These are phyloP conservation scores for Claviceps citrina DNA, from an alignment of 2,329 filamentous ascomycete species.

Conservation along the genomic window DNA sequence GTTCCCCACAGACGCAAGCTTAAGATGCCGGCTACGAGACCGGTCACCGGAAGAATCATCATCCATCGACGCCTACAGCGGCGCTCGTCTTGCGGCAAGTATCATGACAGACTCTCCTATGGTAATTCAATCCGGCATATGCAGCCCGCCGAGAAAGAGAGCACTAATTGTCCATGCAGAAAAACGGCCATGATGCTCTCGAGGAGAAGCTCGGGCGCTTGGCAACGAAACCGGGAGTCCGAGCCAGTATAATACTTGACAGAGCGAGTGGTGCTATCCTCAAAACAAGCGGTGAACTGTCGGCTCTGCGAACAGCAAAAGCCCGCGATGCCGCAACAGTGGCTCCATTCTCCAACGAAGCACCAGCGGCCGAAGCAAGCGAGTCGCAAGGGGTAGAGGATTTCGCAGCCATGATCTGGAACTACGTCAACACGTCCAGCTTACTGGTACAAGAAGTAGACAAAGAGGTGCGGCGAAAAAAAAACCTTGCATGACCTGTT, in stretches of 20 bases:
- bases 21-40: background rate
- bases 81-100: background rate
- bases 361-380: conserved; percentile 25
- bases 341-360: conserved; percentile 32
- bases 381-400: conserved; percentile 51
- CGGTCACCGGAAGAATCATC: background rate
- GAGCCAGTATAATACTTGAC: conserved; percentile 62
- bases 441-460: conserved; percentile 59
- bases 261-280: conserved; percentile 57
- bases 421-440: conserved; percentile 54
- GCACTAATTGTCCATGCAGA: conserved; percentile 13
- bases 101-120: conserved; percentile 7
- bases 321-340: conserved; percentile 21
- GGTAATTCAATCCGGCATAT: background rate
- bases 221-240: conserved; percentile 63
- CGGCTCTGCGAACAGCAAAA: conserved; percentile 32
- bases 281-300: conserved; percentile 55
- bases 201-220: conserved; percentile 52
- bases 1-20: conserved; percentile 1
- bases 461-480: conserved; percentile 44
- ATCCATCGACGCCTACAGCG: background rate
- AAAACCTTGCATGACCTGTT: background rate
- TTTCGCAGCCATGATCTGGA: conserved; percentile 61
- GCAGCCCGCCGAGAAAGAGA: background rate
- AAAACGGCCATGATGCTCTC: conserved; percentile 42